A percentile compares a stretch with the other conserved stretches of the same genome.
These are phyloP conservation scores for Hordeum vulgare DNA, from an alignment of 176 grass and related monocot species.

Conservation along the genomic window DNA sequence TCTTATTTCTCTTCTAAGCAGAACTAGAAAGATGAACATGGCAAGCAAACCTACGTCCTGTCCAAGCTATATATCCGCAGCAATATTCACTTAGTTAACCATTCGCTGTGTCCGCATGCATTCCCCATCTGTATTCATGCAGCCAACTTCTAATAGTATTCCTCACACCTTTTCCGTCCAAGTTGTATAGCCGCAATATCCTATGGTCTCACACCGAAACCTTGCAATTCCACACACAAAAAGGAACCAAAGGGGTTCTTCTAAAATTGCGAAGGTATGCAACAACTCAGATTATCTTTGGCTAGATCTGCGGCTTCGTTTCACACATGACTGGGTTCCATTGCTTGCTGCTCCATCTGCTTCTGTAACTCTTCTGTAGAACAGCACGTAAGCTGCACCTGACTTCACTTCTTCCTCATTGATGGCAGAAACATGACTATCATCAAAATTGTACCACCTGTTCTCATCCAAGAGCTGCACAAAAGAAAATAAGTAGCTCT, in stretches of 20 bases:
- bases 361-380: conserved; percentile 76
- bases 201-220: neutral
- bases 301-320: conserved; percentile 44
- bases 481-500: neutral
- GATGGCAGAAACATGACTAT: conserved; percentile 83
- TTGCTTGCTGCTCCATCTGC: conserved; percentile 50
- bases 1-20: neutral
- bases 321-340: conserved; percentile 35
- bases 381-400: conserved; percentile 93
- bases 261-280: neutral
- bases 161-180: neutral
- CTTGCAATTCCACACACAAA: neutral
- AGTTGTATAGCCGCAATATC: neutral
- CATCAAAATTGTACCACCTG: conserved; percentile 95
- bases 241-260: neutral
- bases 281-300: conserved; percentile 43
- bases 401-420: conserved; percentile 93
- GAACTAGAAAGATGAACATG: conserved; percentile 9
- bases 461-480: conserved; percentile 89
- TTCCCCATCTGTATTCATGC: neutral
- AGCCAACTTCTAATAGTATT: neutral
- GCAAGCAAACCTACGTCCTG: neutral
- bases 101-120: neutral
- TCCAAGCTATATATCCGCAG: neutral
- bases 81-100: conserved; percentile 3